Percentiles rank a stretch among this genome's conserved stretches.
phyloP scores from a whole-genome alignment of 345 rosid species.

The Noccaea caerulescens region DNA sequence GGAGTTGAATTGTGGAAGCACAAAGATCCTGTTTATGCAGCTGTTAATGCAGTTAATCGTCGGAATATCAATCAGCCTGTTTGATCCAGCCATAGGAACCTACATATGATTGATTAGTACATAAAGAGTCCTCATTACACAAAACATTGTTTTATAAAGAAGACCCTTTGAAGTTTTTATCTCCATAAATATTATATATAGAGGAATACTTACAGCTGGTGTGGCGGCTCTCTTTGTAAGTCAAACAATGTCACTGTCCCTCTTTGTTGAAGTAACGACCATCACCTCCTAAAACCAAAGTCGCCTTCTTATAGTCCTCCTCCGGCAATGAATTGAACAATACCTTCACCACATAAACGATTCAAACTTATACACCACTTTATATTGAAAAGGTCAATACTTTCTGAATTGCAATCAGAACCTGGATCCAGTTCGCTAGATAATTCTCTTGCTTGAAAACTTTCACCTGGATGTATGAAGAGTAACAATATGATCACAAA shows the following conservation, averaged over 20 bases:
- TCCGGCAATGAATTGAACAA: constrained; percentile 81
- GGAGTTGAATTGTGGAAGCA: too few species aligned
- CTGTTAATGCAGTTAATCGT: too few species aligned
- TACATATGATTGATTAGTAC: too few species aligned
- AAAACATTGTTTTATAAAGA: too few species aligned
- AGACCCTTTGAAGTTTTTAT: too few species aligned
- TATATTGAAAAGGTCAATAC: neutral
- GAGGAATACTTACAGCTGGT: too few species aligned
- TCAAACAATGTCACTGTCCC: constrained; percentile 26
- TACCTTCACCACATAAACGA: constrained; percentile 59
- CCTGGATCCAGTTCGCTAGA: constrained; percentile 98
- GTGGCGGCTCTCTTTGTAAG: too few species aligned
- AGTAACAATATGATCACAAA: neutral
- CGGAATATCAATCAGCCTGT: too few species aligned
- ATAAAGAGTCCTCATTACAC: too few species aligned
- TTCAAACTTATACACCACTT: constrained; percentile 24
- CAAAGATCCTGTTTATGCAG: too few species aligned
- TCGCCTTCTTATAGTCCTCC: constrained; percentile 75
- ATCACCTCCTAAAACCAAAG: constrained; percentile 90
- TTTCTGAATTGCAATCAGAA: constrained; percentile 33
- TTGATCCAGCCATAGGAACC: too few species aligned
- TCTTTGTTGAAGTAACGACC: constrained; percentile 87
- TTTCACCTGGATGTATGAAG: constrained; percentile 61
- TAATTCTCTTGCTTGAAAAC: constrained; percentile 86
- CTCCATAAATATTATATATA: too few species aligned